Conservation (phyloP, 768 basidiomycete genomes). For the Phylloporus scabripes region DNA sequence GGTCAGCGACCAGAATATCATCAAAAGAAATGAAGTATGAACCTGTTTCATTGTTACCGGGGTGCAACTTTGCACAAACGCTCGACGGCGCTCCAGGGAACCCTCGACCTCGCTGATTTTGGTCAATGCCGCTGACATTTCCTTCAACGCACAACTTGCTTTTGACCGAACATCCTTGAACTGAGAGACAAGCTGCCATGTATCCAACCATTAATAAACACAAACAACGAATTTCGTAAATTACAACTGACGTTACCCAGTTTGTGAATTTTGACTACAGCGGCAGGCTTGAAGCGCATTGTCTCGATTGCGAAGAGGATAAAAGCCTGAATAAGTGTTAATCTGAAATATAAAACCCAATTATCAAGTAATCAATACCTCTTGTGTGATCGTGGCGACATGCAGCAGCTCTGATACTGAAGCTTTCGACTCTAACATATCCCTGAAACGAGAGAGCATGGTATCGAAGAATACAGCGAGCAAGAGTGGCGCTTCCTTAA, state of each 20-base stretch:
- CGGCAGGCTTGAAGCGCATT: slow-evolving; percentile 63
- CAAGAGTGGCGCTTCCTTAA: slow-evolving; percentile 54
- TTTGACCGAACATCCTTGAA: slow-evolving; percentile 58
- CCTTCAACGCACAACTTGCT: slow-evolving; percentile 47
- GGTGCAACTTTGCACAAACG: slow-evolving; percentile 47
- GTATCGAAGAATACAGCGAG: slow-evolving; percentile 58
- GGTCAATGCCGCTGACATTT: slow-evolving; percentile 50
- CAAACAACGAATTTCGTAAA: neutral
- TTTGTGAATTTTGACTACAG: slow-evolving; percentile 68
- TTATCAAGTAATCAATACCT: slow-evolving; percentile 37
- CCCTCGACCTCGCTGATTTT: slow-evolving; percentile 49
- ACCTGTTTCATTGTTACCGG: slow-evolving; percentile 37
- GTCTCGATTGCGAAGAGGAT: slow-evolving; percentile 67
- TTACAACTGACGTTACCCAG: slow-evolving; percentile 54
- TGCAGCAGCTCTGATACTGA: slow-evolving; percentile 62
- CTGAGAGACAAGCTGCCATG: slow-evolving; percentile 54
- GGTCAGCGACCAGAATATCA: neutral
- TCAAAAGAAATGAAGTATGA: slow-evolving; percentile 2
- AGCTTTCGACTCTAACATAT: slow-evolving; percentile 32
- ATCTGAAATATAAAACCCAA: neutral
- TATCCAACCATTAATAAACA: slow-evolving; percentile 4
- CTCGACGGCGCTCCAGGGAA: slow-evolving; percentile 47
- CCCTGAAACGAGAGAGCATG: slow-evolving; percentile 49
- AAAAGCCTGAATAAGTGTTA: slow-evolving; percentile 48
- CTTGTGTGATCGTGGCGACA: slow-evolving; percentile 66